These are phyloP conservation scores for Psilocybe azurescens DNA, from an alignment of 768 basidiomycete species.

Conservation along the genomic window DNA sequence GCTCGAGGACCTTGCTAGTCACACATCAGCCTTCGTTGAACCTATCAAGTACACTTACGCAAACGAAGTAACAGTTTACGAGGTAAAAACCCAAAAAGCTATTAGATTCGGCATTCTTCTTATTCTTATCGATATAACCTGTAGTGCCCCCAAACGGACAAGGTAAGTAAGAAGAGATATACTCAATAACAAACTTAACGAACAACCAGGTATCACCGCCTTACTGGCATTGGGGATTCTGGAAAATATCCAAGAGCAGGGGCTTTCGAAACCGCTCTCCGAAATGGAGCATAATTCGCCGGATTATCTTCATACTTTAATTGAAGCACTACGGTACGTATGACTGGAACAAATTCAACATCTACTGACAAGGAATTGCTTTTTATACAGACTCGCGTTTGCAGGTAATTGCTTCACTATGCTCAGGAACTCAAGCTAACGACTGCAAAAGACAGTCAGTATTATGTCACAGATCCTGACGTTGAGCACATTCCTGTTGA, in stretches of 20 bases:
- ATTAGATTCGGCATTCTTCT: not conserved
- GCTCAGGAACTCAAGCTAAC: not conserved
- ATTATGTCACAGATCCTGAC: conserved; percentile 93
- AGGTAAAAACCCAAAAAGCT: conserved; percentile 52
- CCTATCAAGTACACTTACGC: conserved; percentile 93
- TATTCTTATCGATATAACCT: conserved; percentile 6
- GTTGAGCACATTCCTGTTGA: conserved; percentile 78
- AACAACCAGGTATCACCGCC: conserved; percentile 76
- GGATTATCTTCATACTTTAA: conserved; percentile 85
- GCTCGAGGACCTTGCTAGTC: conserved; percentile 88
- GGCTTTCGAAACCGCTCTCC: conserved; percentile 67
- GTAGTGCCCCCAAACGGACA: conserved; percentile 96
- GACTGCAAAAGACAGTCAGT: conserved; percentile 67
- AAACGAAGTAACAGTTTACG: conserved; percentile 86
- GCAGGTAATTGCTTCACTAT: conserved; percentile 55
- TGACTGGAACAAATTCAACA: not conserved
- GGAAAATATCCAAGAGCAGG: conserved; percentile 81
- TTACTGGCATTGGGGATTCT: conserved; percentile 92
- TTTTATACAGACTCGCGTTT: conserved; percentile 60
- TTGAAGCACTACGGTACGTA: conserved; percentile 81
- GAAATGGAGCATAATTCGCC: conserved; percentile 91
- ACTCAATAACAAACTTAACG: not conserved
- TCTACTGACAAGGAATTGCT: not conserved
- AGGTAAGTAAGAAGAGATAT: conserved; percentile 45
- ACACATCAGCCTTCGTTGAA: conserved; percentile 79